Conservation (phyloP, 257 asterid genomes). For the Solanum chaucha region DNA sequence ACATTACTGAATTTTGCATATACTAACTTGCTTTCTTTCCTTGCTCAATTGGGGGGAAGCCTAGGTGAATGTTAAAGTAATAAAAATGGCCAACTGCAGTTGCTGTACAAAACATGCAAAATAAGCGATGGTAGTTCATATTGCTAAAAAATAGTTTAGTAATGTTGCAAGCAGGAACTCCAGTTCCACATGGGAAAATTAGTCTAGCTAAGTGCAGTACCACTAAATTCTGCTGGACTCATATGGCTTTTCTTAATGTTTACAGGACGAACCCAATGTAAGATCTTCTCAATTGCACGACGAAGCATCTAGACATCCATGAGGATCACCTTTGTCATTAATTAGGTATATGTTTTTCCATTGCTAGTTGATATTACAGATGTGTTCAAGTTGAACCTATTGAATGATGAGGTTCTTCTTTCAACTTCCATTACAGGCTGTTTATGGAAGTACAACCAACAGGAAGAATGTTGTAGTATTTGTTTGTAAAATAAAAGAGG, state of each 20-base stretch:
- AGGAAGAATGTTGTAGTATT: background rate
- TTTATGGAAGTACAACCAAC: background rate
- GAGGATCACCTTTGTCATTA: conserved; percentile 19
- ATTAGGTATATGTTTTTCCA: background rate
- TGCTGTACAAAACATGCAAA: background rate
- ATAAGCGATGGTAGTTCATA: background rate
- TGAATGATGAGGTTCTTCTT: background rate
- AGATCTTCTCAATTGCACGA: conserved; percentile 82
- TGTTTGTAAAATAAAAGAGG: conserved; percentile 3
- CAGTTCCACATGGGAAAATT: background rate
- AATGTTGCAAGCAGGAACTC: background rate
- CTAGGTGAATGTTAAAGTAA: background rate
- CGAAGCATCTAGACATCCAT: conserved; percentile 67
- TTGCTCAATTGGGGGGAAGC: background rate
- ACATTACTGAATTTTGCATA: background rate
- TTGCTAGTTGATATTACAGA: background rate
- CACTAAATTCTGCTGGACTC: background rate
- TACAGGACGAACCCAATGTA: conserved; percentile 74
- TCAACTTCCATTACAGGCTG: background rate
- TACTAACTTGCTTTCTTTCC: background rate
- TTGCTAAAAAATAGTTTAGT: background rate
- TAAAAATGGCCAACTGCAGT: background rate
- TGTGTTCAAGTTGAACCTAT: background rate
- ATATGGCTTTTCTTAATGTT: background rate
- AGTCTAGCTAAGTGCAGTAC: background rate